These are phyloP conservation scores for Gentiana macrophylla DNA, from an alignment of 257 asterid genomes.

Conservation along the genomic window DNA sequence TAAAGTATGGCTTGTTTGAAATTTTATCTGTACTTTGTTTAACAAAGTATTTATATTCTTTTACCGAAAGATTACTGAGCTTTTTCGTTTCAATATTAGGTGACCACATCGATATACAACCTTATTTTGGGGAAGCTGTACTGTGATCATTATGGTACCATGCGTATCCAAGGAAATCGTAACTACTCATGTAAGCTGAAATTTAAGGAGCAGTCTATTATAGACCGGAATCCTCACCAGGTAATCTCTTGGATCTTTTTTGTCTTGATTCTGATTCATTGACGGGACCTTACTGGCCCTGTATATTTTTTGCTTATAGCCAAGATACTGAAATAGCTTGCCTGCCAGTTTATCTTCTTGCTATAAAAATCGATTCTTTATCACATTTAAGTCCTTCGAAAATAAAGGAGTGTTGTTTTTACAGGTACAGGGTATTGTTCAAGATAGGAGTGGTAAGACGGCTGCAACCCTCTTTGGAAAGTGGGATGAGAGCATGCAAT, in stretches of 20 bases:
- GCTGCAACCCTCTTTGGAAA: conserved; percentile 81
- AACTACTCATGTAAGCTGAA: conserved; percentile 78
- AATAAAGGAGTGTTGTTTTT: conserved; percentile 13
- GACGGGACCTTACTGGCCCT: too few relatives aligned
- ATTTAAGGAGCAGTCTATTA: conserved; percentile 95
- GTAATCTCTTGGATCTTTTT: conserved; percentile 24
- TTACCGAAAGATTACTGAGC: neutral
- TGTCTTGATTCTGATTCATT: neutral
- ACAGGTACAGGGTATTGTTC: conserved; percentile 93
- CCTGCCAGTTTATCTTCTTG: too few relatives aligned
- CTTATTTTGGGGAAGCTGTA: conserved; percentile 92
- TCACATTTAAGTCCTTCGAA: neutral
- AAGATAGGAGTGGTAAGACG: conserved; percentile 72
- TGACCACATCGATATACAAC: conserved; percentile 93
- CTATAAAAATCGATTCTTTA: too few relatives aligned
- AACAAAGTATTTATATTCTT: neutral
- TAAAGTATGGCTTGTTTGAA: conserved; percentile 42
- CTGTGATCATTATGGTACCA: conserved; percentile 93
- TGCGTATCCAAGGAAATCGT: conserved; percentile 79
- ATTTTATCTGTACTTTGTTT: neutral
- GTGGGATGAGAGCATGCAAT: conserved; percentile 96
- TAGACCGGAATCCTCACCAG: conserved; percentile 98
- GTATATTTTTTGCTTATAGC: too few relatives aligned
- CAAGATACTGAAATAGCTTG: too few relatives aligned
- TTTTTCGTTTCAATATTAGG: conserved; percentile 22